A percentile compares a stretch with the other conserved stretches of the same genome.
Evolutionary conservation across 352 stramenopile genomes (phyloP).

Genomic region (Hyaloperonospora arabidopsidis): DNA sequence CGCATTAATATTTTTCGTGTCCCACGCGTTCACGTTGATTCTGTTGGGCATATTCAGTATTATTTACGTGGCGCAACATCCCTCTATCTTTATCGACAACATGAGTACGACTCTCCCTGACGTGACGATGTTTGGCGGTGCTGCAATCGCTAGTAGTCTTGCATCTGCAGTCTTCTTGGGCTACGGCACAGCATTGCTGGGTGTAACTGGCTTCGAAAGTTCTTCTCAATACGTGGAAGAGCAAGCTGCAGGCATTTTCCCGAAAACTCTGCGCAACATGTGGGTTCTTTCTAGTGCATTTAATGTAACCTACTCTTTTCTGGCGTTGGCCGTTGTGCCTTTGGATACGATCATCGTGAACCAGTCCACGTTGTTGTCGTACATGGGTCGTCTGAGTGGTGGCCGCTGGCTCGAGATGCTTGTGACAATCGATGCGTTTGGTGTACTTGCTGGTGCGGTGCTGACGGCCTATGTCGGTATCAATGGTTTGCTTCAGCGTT

Average conservation of each 20-base stretch:
- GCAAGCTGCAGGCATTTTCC: constrained; percentile 71
- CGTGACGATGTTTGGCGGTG: constrained; percentile 45
- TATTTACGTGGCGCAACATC: constrained; percentile 53
- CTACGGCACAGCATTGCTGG: constrained; percentile 72
- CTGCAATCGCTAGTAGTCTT: constrained; percentile 28
- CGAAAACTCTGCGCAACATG: constrained; percentile 70
- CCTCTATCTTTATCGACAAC: constrained; percentile 61
- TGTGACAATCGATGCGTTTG: constrained; percentile 79
- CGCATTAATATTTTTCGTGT: constrained; percentile 69
- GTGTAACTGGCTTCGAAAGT: constrained; percentile 86
- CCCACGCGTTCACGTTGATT: constrained; percentile 64
- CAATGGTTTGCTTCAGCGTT: constrained; percentile 61
- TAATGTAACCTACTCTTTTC: constrained; percentile 64
- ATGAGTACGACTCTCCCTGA: constrained; percentile 46
- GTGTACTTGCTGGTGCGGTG: constrained; percentile 81
- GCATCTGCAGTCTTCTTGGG: constrained; percentile 60
- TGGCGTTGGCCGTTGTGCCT: constrained; percentile 64
- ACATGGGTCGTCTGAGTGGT: constrained; percentile 42
- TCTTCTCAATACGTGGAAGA: constrained; percentile 87
- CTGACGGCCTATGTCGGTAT: constrained; percentile 82
- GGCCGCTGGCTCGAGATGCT: constrained; percentile 32
- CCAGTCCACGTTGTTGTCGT: constrained; percentile 60
- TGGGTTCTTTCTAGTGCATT: constrained; percentile 74
- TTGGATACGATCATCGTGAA: constrained; percentile 60
- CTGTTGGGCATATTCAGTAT: constrained; percentile 44